Evolutionary conservation across 2,329 filamentous ascomycete genomes (phyloP), one percentile per base, ranked within the genome.

Genomic region (Trichoderma sp.): DNA sequence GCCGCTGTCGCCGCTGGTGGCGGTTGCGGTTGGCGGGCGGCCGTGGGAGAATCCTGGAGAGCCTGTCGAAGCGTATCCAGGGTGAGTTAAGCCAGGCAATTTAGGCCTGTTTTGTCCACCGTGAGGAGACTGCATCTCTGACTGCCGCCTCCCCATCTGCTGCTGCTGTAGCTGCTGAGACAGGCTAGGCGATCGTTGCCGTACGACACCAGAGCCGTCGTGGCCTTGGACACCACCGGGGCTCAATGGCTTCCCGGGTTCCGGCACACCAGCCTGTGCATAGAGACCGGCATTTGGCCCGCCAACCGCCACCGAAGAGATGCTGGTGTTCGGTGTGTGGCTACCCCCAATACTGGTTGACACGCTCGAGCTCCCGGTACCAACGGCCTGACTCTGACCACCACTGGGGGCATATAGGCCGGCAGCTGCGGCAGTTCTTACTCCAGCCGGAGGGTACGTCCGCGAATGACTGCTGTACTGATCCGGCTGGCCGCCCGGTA

Each of bases 201-300:
- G 88, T 59, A 86, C 80, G 45, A 89, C 83, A 35, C 82, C 85
- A 68, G 85, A 83, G 18, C 88, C 83, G 78, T 91, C 90, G 67
- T 92, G 87, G 24, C 88, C 81, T 81, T 88, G 79, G 33, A 84
- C 87, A 21, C 88, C 88, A 21, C 88, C 88, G n/a, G 93, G 93
- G 76, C 92, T 95, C 56, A 97, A 87, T 4, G 95, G 93, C 81
- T 95, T 97, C 0, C 95, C 95, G 78, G 94, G 97, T 83, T 98
- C 95, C 3, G 93, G 97, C 86, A 97, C 93, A 75, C 86, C 89
- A 72, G 90, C 89, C 78, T 95, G 92, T 9, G 91, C 89, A 81
- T 94, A 97, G 78, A 95, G 89, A 21, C 89, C 89, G 64, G 86
- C 86, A 75, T 86, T 87, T 63, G 85, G 85, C 59, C 85, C 84